Evolutionary conservation across 768 basidiomycete species (phyloP).

Genomic region (Mycena haematopus): DNA sequence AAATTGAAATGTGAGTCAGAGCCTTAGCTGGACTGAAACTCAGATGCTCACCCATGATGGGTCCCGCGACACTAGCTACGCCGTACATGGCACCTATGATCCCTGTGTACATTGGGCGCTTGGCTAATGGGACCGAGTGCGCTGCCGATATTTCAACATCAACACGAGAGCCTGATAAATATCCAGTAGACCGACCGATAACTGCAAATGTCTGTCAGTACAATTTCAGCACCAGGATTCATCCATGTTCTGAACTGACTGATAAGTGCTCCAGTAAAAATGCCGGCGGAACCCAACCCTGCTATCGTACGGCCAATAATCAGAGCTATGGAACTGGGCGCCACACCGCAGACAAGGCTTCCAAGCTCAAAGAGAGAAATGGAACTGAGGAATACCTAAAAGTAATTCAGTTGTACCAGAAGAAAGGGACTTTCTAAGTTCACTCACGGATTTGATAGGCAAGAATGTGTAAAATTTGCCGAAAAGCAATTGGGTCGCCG

Average conservation of each 20-base stretch:
- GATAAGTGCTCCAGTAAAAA: slow-evolving; percentile 31
- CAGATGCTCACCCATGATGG: slow-evolving; percentile 31
- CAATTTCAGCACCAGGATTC: background rate
- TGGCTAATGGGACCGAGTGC: slow-evolving; percentile 36
- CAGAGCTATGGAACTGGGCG: slow-evolving; percentile 34
- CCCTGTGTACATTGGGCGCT: slow-evolving; percentile 44
- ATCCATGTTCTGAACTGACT: background rate
- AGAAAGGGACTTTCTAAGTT: too few relatives aligned
- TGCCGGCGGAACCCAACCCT: slow-evolving; percentile 51
- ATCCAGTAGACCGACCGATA: background rate
- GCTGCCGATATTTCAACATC: background rate
- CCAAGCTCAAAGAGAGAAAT: slow-evolving; percentile 51
- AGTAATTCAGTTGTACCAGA: background rate
- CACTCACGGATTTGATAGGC: slow-evolving; percentile 24
- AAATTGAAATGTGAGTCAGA: background rate
- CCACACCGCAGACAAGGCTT: slow-evolving; percentile 38
- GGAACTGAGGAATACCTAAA: slow-evolving; percentile 28
- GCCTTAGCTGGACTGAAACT: background rate
- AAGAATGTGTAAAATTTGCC: slow-evolving; percentile 34
- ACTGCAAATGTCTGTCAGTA: background rate
- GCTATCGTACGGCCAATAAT: slow-evolving; percentile 54
- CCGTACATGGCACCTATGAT: slow-evolving; percentile 41
- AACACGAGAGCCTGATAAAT: background rate
- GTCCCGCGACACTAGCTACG: slow-evolving; percentile 33
- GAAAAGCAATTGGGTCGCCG: slow-evolving; percentile 33